A percentile compares a stretch with the other conserved stretches of the same genome.
phyloP scores from a whole-genome alignment of 2,329 filamentous ascomycete species.

The Immersiporthe knoxdaviesiana region DNA sequence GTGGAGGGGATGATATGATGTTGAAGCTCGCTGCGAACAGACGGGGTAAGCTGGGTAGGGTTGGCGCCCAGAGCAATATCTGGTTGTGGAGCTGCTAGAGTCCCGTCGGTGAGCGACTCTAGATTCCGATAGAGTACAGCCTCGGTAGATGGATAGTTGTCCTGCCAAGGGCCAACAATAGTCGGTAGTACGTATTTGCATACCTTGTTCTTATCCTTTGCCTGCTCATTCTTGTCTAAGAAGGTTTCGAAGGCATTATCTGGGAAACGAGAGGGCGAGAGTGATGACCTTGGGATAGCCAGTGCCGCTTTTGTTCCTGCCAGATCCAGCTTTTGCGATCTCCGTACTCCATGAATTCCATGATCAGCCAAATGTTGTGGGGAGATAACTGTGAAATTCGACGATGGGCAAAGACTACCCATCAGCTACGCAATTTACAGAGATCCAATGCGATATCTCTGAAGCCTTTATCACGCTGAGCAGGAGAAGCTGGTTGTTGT shows the following conservation, averaged over 20 bases:
- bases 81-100: slow-evolving; percentile 36
- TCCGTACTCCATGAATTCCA: slow-evolving; percentile 36
- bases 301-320: slow-evolving; percentile 37
- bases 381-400: too few relatives aligned
- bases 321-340: slow-evolving; percentile 39
- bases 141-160: slow-evolving; percentile 33
- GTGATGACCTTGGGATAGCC: slow-evolving; percentile 37
- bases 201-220: slow-evolving; percentile 42
- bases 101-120: slow-evolving; percentile 39
- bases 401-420: too few relatives aligned
- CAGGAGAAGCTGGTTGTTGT: too few relatives aligned
- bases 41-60: slow-evolving; percentile 21
- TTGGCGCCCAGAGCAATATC: slow-evolving; percentile 40
- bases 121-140: slow-evolving; percentile 42
- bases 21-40: slow-evolving; percentile 34
- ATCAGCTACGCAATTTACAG: too few relatives aligned
- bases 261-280: slow-evolving; percentile 42
- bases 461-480: too few relatives aligned
- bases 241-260: slow-evolving; percentile 39
- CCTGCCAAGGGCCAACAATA: slow-evolving; percentile 35
- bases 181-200: slow-evolving; percentile 39
- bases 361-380: slow-evolving; percentile 43
- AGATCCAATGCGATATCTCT: too few relatives aligned
- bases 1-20: slow-evolving; percentile 42
- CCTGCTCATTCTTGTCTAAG: slow-evolving; percentile 33